Evolutionary conservation across 1,284 basidiomycete species (phyloP).

Genomic region (Rugosomyces carneus): DNA sequence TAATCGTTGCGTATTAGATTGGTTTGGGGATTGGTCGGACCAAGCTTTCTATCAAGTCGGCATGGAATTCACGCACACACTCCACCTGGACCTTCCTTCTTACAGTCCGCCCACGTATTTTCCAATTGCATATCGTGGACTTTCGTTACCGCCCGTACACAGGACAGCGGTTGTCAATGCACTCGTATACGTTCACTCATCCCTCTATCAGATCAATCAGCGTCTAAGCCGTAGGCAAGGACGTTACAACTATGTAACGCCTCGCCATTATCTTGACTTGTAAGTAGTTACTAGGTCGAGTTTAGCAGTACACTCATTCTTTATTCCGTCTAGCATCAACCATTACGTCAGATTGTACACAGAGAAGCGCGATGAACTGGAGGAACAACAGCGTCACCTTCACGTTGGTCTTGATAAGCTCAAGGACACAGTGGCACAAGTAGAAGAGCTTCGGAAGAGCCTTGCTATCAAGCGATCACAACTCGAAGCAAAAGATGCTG

Average conservation of each 20-base stretch:
- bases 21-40: slow-evolving; percentile 98
- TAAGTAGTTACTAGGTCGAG: slow-evolving; percentile 42
- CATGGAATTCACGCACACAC: slow-evolving; percentile 86
- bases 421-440: slow-evolving; percentile 90
- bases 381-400: slow-evolving; percentile 98
- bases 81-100: slow-evolving; percentile 82
- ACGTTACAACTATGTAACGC: slow-evolving; percentile 95
- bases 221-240: slow-evolving; percentile 89
- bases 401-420: slow-evolving; percentile 98
- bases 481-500: slow-evolving; percentile 86
- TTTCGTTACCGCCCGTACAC: slow-evolving; percentile 77
- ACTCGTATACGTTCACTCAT: slow-evolving; percentile 89
- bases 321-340: slow-evolving; percentile 64
- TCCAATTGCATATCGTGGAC: slow-evolving; percentile 82
- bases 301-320: slow-evolving; percentile 13
- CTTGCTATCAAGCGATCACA: slow-evolving; percentile 93
- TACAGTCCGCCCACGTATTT: slow-evolving; percentile 78
- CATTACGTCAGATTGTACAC: slow-evolving; percentile 96
- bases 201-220: slow-evolving; percentile 85
- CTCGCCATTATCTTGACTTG: slow-evolving; percentile 98
- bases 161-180: slow-evolving; percentile 90
- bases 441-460: slow-evolving; percentile 93
- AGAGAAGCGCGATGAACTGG: slow-evolving; percentile 97
- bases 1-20: slow-evolving; percentile 97
- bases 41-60: slow-evolving; percentile 97